Evolutionary conservation across 1,284 basidiomycete species (phyloP).

Genomic region (Rhodotorula sp.): DNA sequence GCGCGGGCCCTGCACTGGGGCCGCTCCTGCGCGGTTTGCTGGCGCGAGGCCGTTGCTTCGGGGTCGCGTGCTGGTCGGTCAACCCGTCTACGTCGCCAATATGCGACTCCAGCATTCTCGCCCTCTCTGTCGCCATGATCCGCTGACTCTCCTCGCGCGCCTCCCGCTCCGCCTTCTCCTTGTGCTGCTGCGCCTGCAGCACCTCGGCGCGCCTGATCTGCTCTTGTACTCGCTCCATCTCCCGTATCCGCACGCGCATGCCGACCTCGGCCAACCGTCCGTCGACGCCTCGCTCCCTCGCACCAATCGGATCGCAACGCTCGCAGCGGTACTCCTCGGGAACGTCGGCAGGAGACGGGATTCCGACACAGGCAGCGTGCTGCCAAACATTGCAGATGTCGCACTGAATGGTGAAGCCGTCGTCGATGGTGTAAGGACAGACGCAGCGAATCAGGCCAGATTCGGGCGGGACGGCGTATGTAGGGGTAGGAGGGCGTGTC

Average conservation of each 20-base stretch:
- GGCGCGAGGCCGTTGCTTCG: not conserved
- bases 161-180: constrained; percentile 18
- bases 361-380: constrained; percentile 81
- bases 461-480: constrained; percentile 37
- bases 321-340: constrained; percentile 63
- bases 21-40: not conserved
- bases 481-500: constrained; percentile 16
- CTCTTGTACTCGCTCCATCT: constrained; percentile 31
- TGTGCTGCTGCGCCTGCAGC: constrained; percentile 38
- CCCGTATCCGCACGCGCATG: constrained; percentile 31
- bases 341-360: constrained; percentile 62
- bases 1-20: not conserved
- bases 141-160: not conserved
- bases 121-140: not conserved
- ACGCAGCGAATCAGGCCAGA: constrained; percentile 59
- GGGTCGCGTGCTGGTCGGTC: not conserved
- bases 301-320: constrained; percentile 46
- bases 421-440: constrained; percentile 69
- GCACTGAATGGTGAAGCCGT: constrained; percentile 89
- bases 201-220: constrained; percentile 24
- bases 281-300: constrained; percentile 29
- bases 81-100: not conserved
- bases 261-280: constrained; percentile 26
- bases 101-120: not conserved
- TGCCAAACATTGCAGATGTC: constrained; percentile 87